Base-by-base conservation (phyloP, 2,329 filamentous ascomycete genomes). In the Ophiostoma himal-ulmi region DNA sequence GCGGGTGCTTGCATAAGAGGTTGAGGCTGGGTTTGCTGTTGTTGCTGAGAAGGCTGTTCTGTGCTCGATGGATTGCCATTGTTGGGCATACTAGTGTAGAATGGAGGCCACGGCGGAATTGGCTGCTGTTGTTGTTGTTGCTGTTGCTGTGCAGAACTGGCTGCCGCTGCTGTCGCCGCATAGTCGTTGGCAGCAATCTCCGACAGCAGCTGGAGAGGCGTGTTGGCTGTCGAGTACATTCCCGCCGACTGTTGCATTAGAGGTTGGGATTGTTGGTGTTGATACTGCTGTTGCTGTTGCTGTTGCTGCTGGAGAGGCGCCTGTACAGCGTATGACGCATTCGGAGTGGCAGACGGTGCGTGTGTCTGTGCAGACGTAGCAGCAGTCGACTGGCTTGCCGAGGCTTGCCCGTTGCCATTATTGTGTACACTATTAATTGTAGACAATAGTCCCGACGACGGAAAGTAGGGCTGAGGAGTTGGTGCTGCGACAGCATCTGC, bases 161-260 rank as follows among this genome's bases (percentile, higher is more conserved):
- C 34, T 13, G 60, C 60, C 20, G 60, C 54, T 30, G 54, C 30
- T 7, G 60, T 39, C 6, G 60, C 60, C 2, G 75, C 71, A 37
- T 76, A 77, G 62, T 82, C 80, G 68, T 82, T 81, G 44, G 82
- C 83, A n/a, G 85, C 85, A 44, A 87, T 82, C 74, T 87, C 85
- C 52, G 85, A 87, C 7, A 87, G 81, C 34, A 87, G 79, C 69
- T 87, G 83, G 4, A 87, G 80, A 1, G 85, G 85, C 0, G 85
- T 86, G 74, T 83, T 86, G 41, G 80, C 80, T 0, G 79, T 76
- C 64, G 70, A 75, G 73, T 74, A 69, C 69, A 78, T 36, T 13
- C 22, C 66, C 11, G 67, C 26, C 2, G 68, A 44, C 1, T 48
- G 65, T 68, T 39, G 67, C 34, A 52, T 65, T 54, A 20, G 37